Percentiles rank a stretch among this genome's conserved stretches.
Conservation (phyloP, 768 basidiomycete genomes). For the Panaeolus cyanescens region DNA sequence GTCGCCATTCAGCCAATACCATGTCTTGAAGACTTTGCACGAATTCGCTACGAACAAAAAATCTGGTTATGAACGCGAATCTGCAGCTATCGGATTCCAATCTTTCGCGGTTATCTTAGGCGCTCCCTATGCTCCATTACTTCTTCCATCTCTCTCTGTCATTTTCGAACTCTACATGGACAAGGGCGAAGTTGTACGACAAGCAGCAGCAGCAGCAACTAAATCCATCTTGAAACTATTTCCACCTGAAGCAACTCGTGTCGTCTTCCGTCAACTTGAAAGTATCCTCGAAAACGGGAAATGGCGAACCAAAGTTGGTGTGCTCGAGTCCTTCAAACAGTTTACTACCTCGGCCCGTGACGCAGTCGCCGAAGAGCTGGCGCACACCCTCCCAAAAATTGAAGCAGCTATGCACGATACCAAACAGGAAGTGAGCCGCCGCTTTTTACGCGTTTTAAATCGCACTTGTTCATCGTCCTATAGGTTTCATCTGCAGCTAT, state of each 20-base stretch:
- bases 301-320: constrained; percentile 95
- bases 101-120: constrained; percentile 75
- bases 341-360: constrained; percentile 72
- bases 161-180: constrained; percentile 89
- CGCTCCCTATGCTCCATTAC: constrained; percentile 65
- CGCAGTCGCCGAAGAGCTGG: constrained; percentile 82
- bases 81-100: constrained; percentile 78
- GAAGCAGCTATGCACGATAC: constrained; percentile 96
- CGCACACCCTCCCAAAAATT: constrained; percentile 78
- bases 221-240: constrained; percentile 84
- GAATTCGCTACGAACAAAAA: constrained; percentile 80
- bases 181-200: constrained; percentile 89
- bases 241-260: constrained; percentile 78
- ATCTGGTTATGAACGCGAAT: constrained; percentile 87
- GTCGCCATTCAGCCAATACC: constrained; percentile 54
- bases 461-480: not conserved
- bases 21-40: constrained; percentile 66
- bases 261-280: constrained; percentile 71
- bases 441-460: not conserved
- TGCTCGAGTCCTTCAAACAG: constrained; percentile 79
- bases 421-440: constrained; percentile 76
- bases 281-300: constrained; percentile 81
- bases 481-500: constrained; percentile 85
- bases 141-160: constrained; percentile 75
- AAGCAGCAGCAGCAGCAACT: constrained; percentile 76